These are phyloP conservation scores for Cystobasidium tubakii DNA, from an alignment of 768 basidiomycete genomes.

Conservation along the genomic window DNA sequence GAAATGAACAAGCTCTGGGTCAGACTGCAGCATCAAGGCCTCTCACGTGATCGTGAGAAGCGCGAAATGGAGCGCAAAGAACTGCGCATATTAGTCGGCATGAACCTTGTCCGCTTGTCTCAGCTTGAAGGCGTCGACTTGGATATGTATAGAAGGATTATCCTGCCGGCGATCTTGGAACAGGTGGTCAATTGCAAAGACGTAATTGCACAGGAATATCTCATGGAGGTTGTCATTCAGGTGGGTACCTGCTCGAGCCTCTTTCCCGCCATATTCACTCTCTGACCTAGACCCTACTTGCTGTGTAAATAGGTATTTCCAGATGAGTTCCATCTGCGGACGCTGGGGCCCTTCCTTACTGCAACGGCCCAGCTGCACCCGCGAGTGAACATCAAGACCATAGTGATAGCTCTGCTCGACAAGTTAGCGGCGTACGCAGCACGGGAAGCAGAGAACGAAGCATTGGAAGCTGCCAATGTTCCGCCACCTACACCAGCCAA, in stretches of 20 bases:
- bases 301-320: conserved; percentile 72
- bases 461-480: conserved; percentile 84
- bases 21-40: conserved; percentile 92
- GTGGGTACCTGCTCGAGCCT: conserved; percentile 52
- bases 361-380: conserved; percentile 95
- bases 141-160: conserved; percentile 75
- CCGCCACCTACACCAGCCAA: neutral
- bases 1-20: conserved; percentile 99
- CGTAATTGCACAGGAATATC: conserved; percentile 95
- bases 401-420: conserved; percentile 96
- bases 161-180: conserved; percentile 87
- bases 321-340: conserved; percentile 94
- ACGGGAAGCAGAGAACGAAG: conserved; percentile 91
- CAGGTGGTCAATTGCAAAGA: conserved; percentile 98
- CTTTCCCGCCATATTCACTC: neutral
- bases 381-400: conserved; percentile 96
- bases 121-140: conserved; percentile 95
- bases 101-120: conserved; percentile 88
- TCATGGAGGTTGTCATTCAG: conserved; percentile 99
- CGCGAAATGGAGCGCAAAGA: conserved; percentile 94
- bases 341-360: conserved; percentile 89
- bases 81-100: conserved; percentile 90
- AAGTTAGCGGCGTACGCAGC: conserved; percentile 92
- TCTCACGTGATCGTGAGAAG: conserved; percentile 93
- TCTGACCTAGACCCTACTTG: neutral